Base-by-base conservation (phyloP, 495 filamentous ascomycete genomes). In the Parathielavia hyrcaniae region DNA sequence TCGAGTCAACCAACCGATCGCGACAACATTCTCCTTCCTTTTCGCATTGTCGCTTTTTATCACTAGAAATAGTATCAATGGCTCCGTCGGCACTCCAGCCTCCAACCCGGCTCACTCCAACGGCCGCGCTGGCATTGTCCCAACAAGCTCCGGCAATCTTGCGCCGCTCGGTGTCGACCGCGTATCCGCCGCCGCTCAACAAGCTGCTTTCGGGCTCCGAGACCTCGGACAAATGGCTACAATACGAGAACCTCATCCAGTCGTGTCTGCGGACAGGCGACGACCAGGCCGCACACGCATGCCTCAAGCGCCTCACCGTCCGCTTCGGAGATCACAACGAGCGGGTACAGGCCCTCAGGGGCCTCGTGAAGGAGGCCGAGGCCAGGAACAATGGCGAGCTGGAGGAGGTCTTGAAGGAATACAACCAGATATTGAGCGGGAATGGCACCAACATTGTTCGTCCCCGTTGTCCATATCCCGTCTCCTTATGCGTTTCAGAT, bases 231-330 rank as follows among this genome's bases (percentile, higher is more conserved):
- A 75, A 85, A 67, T 97, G 91, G 88, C 76, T 79, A 4, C 77
- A 73, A n/a, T 85, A 90, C 66, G 93, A 97, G 71, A 89, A 92
- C 67, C 80, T 96, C 26, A 71, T 97, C 53, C 73, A 92, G 17
- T 83, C 91, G 10, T 93, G 86, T 66, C 78, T 97, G n/a, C 86
- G 87, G 6, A 90, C 88, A 9, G 86, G 89, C 17, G 89, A 97
- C 67, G 88, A 96, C 61, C 70, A 77, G 60, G 82, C 88, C 46
- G 93, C 93, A 13, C 79, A 82, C 52, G 61, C 77, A 57, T 91
- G 87, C 65, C 83, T 97, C 10, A 80, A 86, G 67, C 80, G 79
- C 35, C 77, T 98, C 45, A 84, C 81, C 9, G 74, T 75, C 32
- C 89, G 93, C 20, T 97, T 98, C 68, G 90, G 92, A 39, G 72